A percentile compares a stretch with the other conserved stretches of the same genome.
Evolutionary conservation across 2,329 filamentous ascomycete genomes (phyloP).

Genomic region (Microdochium paspali): DNA sequence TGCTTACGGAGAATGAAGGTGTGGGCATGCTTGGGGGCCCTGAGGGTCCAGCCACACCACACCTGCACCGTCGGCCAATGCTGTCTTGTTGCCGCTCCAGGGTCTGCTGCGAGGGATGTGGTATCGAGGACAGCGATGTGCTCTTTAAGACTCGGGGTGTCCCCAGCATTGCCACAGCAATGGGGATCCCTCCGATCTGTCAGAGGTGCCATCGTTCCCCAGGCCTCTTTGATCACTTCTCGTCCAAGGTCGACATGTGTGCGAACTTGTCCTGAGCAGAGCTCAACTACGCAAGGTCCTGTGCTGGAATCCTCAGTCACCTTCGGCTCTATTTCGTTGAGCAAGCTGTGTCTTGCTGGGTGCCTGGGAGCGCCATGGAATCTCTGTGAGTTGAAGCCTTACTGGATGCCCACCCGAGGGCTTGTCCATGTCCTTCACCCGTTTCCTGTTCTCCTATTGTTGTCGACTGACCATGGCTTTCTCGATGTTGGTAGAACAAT

Average conservation of each 20-base stretch:
- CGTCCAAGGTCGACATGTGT: neutral
- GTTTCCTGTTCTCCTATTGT: too few species aligned
- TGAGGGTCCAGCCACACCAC: neutral
- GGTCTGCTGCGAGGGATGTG: neutral
- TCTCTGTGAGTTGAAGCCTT: slow-evolving; percentile 13
- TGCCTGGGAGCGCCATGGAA: slow-evolving; percentile 12
- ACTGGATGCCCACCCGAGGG: neutral
- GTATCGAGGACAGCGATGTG: neutral
- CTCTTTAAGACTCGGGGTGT: neutral
- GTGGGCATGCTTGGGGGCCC: neutral
- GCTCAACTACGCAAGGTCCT: neutral
- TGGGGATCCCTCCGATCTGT: neutral
- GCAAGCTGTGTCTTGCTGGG: slow-evolving; percentile 5
- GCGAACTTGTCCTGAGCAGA: neutral
- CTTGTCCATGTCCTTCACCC: too few species aligned
- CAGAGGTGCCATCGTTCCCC: neutral
- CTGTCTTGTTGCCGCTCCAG: neutral
- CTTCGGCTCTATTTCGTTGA: neutral
- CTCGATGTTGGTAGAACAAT: slow-evolving; percentile 22
- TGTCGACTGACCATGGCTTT: slow-evolving; percentile 13
- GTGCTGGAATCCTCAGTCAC: neutral
- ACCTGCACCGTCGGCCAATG: neutral
- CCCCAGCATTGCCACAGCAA: neutral
- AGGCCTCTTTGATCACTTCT: neutral
- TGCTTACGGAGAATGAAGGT: neutral